These are phyloP conservation scores for Picea sitchensis DNA, from an alignment of 75 land plant genomes.

Conservation along the genomic window DNA sequence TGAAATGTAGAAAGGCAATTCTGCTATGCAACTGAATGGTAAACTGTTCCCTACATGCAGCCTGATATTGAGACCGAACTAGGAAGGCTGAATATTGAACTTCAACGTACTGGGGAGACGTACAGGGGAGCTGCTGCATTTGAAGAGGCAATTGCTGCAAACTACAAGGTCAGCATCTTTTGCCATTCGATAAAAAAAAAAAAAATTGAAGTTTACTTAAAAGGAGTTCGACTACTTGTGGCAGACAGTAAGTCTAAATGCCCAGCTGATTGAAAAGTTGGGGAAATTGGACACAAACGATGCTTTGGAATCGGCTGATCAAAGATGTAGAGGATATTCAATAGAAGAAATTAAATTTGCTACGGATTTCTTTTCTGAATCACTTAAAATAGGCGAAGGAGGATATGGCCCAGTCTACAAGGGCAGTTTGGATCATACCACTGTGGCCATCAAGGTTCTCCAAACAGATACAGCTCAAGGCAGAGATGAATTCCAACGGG, in stretches of 20 bases:
- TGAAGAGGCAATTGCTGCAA: background rate
- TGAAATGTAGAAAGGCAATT: background rate
- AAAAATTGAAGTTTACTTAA: background rate
- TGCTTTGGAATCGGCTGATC: constrained; percentile 20
- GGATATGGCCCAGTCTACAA: constrained; percentile 69
- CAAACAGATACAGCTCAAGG: constrained; percentile 50
- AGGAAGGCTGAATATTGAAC: too few species aligned
- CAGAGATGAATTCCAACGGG: constrained; percentile 51
- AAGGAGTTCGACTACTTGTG: background rate
- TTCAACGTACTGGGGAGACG: background rate
- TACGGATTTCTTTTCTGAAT: constrained; percentile 29
- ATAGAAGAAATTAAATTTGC: constrained; percentile 46
- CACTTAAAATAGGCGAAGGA: constrained; percentile 45
- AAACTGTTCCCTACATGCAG: constrained; percentile 14
- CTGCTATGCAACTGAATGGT: background rate
- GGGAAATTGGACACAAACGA: constrained; percentile 19
- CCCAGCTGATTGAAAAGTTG: background rate
- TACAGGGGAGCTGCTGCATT: background rate
- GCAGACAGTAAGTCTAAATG: background rate
- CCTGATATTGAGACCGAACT: constrained; percentile 18
- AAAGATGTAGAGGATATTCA: constrained; percentile 25
- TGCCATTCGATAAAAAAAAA: background rate
- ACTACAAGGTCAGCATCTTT: background rate
- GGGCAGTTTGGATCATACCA: constrained; percentile 44
- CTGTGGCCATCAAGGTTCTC: constrained; percentile 70